Conservation (phyloP, 441 rosid genomes). For the Lepidium campestre region DNA sequence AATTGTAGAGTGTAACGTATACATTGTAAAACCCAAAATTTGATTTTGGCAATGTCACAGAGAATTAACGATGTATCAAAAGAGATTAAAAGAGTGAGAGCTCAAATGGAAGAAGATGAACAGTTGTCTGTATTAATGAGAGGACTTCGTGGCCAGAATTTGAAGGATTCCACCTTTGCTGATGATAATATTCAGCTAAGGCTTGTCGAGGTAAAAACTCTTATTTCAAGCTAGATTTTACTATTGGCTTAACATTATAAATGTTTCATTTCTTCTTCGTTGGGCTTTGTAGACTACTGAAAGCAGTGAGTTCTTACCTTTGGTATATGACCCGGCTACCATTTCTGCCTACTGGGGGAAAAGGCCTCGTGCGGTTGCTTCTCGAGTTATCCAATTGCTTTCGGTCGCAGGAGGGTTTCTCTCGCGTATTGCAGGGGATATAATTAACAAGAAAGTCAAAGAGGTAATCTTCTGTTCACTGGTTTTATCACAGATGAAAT, state of each 20-base stretch:
- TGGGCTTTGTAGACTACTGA: conserved; percentile 59
- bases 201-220: conserved; percentile 69
- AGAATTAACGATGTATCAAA: conserved; percentile 77
- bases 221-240: background rate
- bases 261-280: background rate
- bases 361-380: conserved; percentile 86
- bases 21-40: background rate
- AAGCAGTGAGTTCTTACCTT: conserved; percentile 85
- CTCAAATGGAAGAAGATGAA: conserved; percentile 94
- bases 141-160: conserved; percentile 89
- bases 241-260: background rate
- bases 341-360: conserved; percentile 94
- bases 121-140: conserved; percentile 71
- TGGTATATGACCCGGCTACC: conserved; percentile 89
- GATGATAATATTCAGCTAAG: conserved; percentile 68
- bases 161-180: conserved; percentile 76
- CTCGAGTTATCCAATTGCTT: conserved; percentile 65
- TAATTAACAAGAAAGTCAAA: conserved; percentile 79
- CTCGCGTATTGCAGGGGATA: conserved; percentile 63
- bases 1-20: background rate
- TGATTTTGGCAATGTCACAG: conserved; percentile 31
- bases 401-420: conserved; percentile 98
- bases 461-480: conserved; percentile 44
- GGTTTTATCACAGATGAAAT: background rate
- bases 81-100: conserved; percentile 90